These are phyloP conservation scores for Trichoderma afroharzianum DNA, from an alignment of 2,329 filamentous ascomycete genomes.

Conservation along the genomic window DNA sequence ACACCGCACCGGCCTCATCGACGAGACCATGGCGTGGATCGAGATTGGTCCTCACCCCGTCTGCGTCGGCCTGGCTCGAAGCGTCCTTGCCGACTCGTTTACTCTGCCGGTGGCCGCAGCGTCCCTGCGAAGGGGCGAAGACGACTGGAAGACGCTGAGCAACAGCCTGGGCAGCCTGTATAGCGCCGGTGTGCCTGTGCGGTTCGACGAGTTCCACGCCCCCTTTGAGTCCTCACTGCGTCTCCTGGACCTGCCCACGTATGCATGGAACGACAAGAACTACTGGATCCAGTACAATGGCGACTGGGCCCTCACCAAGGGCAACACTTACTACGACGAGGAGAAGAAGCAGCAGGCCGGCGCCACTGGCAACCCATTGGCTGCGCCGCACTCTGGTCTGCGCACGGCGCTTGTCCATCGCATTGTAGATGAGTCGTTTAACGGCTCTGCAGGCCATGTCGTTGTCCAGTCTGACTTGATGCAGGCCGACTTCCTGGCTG, in stretches of 20 bases:
- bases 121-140: background rate
- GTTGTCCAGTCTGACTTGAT: no score
- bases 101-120: background rate
- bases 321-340: constrained; percentile 24
- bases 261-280: constrained; percentile 48
- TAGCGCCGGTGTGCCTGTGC: constrained; percentile 55
- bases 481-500: no score
- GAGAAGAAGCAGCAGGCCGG: no score
- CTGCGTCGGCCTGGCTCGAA: constrained; percentile 38
- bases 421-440: no score
- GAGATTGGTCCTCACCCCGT: constrained; percentile 66
- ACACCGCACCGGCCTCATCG: constrained; percentile 20
- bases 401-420: no score
- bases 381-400: no score
- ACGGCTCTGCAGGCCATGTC: no score
- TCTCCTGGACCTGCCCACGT: background rate
- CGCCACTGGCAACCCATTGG: no score
- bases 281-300: constrained; percentile 55
- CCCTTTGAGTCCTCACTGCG: constrained; percentile 19
- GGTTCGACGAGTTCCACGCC: constrained; percentile 67
- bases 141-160: background rate
- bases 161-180: background rate
- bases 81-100: constrained; percentile 41
- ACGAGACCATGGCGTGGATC: constrained; percentile 54
- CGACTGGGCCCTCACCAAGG: constrained; percentile 65